Conservation (phyloP, 495 filamentous ascomycete species). For the Endocarpon pusillum region DNA sequence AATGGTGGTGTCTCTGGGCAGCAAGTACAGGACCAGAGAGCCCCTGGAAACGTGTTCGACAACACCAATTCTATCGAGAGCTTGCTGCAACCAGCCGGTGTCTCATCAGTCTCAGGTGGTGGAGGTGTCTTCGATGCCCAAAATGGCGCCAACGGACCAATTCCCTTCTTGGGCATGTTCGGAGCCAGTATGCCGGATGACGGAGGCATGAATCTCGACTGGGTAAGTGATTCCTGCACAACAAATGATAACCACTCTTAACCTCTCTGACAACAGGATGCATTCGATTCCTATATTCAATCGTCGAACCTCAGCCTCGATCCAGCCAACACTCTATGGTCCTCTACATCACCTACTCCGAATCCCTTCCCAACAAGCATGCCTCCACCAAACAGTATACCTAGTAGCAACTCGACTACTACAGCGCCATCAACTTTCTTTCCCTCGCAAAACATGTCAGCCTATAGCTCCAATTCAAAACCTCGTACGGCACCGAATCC, state of each 20-base stretch:
- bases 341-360: constrained; percentile 25
- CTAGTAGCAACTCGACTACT: no score
- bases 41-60: constrained; percentile 21
- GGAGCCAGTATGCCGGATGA: constrained; percentile 31
- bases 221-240: constrained; percentile 37
- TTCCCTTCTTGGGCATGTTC: constrained; percentile 38
- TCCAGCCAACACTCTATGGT: constrained; percentile 28
- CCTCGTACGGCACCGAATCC: no score
- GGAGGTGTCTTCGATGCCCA: constrained; percentile 6
- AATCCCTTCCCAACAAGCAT: constrained; percentile 48
- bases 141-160: constrained; percentile 18
- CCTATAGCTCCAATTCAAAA: no score
- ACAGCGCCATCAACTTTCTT: no score
- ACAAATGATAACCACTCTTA: neutral
- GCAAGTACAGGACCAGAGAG: constrained; percentile 19
- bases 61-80: constrained; percentile 20
- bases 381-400: no score
- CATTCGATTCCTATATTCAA: constrained; percentile 39
- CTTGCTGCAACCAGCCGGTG: constrained; percentile 6
- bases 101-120: constrained; percentile 10
- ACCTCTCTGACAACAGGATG: constrained; percentile 25
- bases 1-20: constrained; percentile 25
- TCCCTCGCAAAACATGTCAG: no score
- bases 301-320: constrained; percentile 31
- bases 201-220: constrained; percentile 58